Conservation (phyloP, 331 rosid species). For the Spiraea crenata region DNA sequence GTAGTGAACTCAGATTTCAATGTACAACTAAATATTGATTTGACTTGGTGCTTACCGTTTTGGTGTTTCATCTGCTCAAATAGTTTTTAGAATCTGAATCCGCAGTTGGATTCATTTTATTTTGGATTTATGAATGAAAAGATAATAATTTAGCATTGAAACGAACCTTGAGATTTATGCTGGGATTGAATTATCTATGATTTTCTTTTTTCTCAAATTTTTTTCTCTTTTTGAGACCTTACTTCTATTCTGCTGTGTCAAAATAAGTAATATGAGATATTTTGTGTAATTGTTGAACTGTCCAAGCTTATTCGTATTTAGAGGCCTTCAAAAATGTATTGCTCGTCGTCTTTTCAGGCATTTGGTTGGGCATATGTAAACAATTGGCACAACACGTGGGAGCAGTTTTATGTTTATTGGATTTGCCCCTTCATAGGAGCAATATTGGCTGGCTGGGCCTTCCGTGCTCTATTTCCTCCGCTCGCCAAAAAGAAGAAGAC, state of each 20-base stretch:
- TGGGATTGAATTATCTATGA: slow-evolving; percentile 4
- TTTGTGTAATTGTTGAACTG: background rate
- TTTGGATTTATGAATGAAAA: slow-evolving; percentile 5
- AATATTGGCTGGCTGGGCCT: slow-evolving; percentile 66
- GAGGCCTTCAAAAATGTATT: background rate
- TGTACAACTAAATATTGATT: background rate
- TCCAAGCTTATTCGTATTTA: background rate
- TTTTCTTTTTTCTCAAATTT: background rate
- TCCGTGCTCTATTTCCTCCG: slow-evolving; percentile 56
- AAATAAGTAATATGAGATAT: background rate
- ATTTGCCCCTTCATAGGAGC: slow-evolving; percentile 74
- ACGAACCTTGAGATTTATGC: background rate
- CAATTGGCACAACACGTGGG: slow-evolving; percentile 73
- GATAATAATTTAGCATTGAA: background rate
- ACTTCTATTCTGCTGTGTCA: background rate
- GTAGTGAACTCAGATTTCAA: background rate
- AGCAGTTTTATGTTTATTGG: slow-evolving; percentile 80
- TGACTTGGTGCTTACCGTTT: background rate
- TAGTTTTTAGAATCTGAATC: background rate
- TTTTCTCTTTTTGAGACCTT: background rate
- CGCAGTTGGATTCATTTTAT: background rate
- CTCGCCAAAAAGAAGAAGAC: slow-evolving; percentile 32
- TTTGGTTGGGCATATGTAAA: slow-evolving; percentile 83
- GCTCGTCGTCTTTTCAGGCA: slow-evolving; percentile 45
- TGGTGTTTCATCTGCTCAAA: background rate